Evolutionary conservation across 169 alveolate species (phyloP), one percentile per base, ranked within the genome.

Genomic region (Plasmodium relictum): DNA sequence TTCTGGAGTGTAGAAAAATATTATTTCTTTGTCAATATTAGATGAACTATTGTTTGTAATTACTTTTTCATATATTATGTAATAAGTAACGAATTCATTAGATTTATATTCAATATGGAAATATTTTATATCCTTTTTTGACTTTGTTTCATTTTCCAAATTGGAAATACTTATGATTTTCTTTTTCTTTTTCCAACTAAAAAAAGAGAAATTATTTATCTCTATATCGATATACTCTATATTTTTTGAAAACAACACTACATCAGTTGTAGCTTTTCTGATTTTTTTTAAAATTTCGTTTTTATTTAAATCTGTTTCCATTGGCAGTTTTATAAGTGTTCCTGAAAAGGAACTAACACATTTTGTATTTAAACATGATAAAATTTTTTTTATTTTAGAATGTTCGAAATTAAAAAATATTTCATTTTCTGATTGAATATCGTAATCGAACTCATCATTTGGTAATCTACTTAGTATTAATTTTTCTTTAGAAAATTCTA

Each of bases 311-410:
- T 65, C 39, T 6, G 42, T 37, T 10, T 42, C 39, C 7, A 78
- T 18, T 14, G 89, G 78, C 7, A 65, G 31, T 48, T 78, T 78
- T 39, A 78, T 39, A 20, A 78, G 76, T 0, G 89, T 63, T 56
- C 89, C 89, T 2, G 78, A 22, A 26, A 78, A 78, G 44, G 74
- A 44, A 26, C 12, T 66, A 18, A 78, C 20, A 45, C 58, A 16
- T 63, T 44, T 41, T 22, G 65, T 31, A 31, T 56, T 26, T 70
- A 78, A 20, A 5, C 62, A 44, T 18, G 45, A n/a, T 20, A 78
- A 78, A 31, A 78, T 63, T 48, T 63, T 56, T 31, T 50, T 65
- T 41, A 50, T 78, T 18, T 78, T 78, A 16, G 18, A 41, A 41
- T 26, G 1, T n/a, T 39, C 3, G 39, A 62, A 42, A 31, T 63